phyloP scores from a whole-genome alignment of 129 eudicot species.

The Silybum marianum region DNA sequence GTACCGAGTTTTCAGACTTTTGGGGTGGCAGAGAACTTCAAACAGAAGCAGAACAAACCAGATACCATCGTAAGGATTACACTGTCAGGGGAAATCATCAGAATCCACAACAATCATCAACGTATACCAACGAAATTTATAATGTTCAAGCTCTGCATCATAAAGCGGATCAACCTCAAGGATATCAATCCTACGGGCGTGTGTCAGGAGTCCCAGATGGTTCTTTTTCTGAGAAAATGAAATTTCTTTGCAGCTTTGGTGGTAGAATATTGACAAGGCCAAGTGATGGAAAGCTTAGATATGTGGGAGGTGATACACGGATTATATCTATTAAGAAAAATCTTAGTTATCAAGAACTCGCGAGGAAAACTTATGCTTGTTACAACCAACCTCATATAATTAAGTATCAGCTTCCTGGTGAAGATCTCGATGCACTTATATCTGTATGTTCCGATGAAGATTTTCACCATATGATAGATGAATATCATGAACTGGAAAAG shows the following conservation, averaged over 20 bases:
- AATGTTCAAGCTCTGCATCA: conserved; percentile 25
- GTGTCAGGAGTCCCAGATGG: conserved; percentile 40
- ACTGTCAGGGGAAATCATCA: conserved; percentile 13
- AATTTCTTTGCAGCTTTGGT: conserved; percentile 82
- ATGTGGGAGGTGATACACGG: conserved; percentile 88
- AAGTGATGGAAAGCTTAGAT: conserved; percentile 76
- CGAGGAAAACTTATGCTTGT: conserved; percentile 54
- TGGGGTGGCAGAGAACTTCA: conserved; percentile 32
- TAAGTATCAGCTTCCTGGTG: conserved; percentile 82
- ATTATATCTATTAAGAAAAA: conserved; percentile 61
- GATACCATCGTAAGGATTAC: conserved; percentile 20
- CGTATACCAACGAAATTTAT: conserved; percentile 30
- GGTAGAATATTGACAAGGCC: conserved; percentile 82
- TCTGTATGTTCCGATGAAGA: conserved; percentile 85
- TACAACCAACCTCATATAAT: conserved; percentile 61
- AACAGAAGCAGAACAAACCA: conserved; percentile 24
- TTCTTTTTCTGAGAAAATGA: conserved; percentile 48
- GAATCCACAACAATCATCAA: conserved; percentile 29
- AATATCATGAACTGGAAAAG: conserved; percentile 64
- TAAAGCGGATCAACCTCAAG: conserved; percentile 27
- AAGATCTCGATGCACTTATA: conserved; percentile 76
- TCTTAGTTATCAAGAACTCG: conserved; percentile 53
- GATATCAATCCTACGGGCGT: conserved; percentile 7
- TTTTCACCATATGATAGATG: conserved; percentile 76
- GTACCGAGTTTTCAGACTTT: conserved; percentile 19